Evolutionary conservation across 2,329 filamentous ascomycete species (phyloP), one percentile per base, ranked within the genome.

Genomic region (Trichophyton mentagrophytes): DNA sequence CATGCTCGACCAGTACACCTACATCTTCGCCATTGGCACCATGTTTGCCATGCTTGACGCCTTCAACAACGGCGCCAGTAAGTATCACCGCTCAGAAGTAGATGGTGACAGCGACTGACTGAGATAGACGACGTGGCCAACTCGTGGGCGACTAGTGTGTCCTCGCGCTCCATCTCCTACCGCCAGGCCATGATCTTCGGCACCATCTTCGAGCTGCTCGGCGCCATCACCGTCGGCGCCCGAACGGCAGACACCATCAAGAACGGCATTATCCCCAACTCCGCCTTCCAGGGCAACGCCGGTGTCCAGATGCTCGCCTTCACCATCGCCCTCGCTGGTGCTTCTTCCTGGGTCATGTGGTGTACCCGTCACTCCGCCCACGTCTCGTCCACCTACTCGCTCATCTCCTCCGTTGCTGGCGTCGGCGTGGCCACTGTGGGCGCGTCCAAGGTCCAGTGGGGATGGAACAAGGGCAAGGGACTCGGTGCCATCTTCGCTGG

Each of bases 121-220:
- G 36, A 7, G 20, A 59, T 62, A 86, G 84, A 90, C 74, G 88
- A 91, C 86, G 88, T 92, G 61, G 88, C 88, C 69, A 92, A 92
- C 75, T 78, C 88, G 58, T 91, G 87, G 85, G 88, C 88, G 6
- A 91, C 88, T 67, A 86, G 83, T 68, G 87, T 91, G 62, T 90
- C 88, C 20, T 90, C 88, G n/a, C 78, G 88, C 60, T 90, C 88
- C 65, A 79, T 89, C 68, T 78, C 84, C 1, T 87, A 89, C 75
- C 74, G 82, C 66, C 83, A 86, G 74, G 86, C 84, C 65, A 86
- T 86, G 83, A 67, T 85, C 38, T 75, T 87, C 56, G 82, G 84
- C 56, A 80, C 82, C 55, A 72, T 88, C 64, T 88, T 88, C 72
- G 86, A 89, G 72, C 78, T 88, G 72, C 72, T 83, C 55, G 86